A percentile compares a stretch with the other conserved stretches of the same genome.
Evolutionary conservation across 495 filamentous ascomycete genomes (phyloP).

Genomic region (Penicillium turbatum): DNA sequence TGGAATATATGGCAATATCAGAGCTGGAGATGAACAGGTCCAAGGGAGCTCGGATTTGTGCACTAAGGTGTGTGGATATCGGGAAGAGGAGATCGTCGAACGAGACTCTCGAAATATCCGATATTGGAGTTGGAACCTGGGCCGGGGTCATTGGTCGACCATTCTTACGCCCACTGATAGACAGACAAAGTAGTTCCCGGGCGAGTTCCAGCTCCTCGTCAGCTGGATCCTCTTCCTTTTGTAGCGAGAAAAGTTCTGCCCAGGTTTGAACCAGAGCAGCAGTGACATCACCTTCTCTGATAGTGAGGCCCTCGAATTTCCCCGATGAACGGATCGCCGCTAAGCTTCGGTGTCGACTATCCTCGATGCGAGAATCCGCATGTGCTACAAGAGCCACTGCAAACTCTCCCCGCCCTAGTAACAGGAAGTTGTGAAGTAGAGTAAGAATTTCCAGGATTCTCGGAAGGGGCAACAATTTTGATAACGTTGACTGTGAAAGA

Average conservation of each 20-base stretch:
- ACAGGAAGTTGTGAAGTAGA: conserved; percentile 78
- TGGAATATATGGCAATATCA: conserved; percentile 74
- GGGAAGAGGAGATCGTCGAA: conserved; percentile 85
- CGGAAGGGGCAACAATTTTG: conserved; percentile 69
- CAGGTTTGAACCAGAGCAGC: conserved; percentile 70
- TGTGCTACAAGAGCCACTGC: conserved; percentile 78
- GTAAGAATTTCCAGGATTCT: conserved; percentile 72
- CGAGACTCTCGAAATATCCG: conserved; percentile 34
- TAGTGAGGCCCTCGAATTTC: conserved; percentile 51
- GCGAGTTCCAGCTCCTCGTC: conserved; percentile 77
- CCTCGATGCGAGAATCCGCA: conserved; percentile 69
- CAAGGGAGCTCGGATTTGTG: conserved; percentile 72
- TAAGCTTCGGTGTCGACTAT: conserved; percentile 34
- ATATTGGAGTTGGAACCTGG: conserved; percentile 22
- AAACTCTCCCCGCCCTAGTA: conserved; percentile 87
- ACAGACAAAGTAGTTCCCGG: conserved; percentile 67
- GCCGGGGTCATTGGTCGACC: conserved; percentile 28
- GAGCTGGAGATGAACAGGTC: conserved; percentile 77
- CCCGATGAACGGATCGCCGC: conserved; percentile 25
- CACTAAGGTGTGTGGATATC: conserved; percentile 62
- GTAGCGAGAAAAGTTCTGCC: conserved; percentile 68
- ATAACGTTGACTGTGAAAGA: conserved; percentile 73
- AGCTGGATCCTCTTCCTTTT: conserved; percentile 66
- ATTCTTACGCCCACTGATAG: conserved; percentile 40
- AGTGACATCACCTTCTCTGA: conserved; percentile 84